Conservation (phyloP, 768 basidiomycete species). For the Termitomyces sp. region DNA sequence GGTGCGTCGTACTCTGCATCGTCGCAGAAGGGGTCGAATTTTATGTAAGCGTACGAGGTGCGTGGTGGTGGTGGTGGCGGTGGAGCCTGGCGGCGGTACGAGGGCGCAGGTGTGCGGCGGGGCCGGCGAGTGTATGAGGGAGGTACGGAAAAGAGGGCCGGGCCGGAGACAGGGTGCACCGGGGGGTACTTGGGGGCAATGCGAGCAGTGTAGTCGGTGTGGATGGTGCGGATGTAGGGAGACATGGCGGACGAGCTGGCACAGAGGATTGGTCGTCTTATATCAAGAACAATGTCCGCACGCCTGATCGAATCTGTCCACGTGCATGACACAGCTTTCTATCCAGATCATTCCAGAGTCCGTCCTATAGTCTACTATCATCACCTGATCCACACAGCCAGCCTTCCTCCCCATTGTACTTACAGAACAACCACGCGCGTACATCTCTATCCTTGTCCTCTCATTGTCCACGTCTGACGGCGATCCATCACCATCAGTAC, state of each 20-base stretch:
- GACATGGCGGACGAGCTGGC: conserved; percentile 11
- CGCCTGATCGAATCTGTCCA: too few species aligned
- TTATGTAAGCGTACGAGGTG: conserved; percentile 6
- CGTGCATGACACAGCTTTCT: not conserved
- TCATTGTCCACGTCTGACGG: too few species aligned
- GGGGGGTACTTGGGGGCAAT: conserved; percentile 10
- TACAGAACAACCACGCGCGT: too few species aligned
- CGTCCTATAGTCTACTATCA: too few species aligned
- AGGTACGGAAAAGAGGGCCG: not conserved
- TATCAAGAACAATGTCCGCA: conserved; percentile 2
- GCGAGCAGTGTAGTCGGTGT: conserved; percentile 27
- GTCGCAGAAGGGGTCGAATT: conserved; percentile 20
- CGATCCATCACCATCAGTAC: too few species aligned
- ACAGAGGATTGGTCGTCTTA: not conserved
- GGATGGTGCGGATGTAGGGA: conserved; percentile 37
- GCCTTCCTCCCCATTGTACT: too few species aligned
- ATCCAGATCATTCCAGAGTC: too few species aligned
- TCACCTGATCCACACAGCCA: too few species aligned
- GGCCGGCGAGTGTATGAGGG: conserved; percentile 8
- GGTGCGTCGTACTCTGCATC: not conserved
- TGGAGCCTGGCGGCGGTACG: conserved; percentile 5
- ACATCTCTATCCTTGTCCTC: too few species aligned
- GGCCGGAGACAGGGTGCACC: not conserved
- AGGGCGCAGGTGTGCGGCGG: not conserved
- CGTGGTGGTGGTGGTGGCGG: conserved; percentile 5